These are phyloP conservation scores for Tricholoma matsutake DNA, from an alignment of 768 basidiomycete genomes.

Conservation along the genomic window DNA sequence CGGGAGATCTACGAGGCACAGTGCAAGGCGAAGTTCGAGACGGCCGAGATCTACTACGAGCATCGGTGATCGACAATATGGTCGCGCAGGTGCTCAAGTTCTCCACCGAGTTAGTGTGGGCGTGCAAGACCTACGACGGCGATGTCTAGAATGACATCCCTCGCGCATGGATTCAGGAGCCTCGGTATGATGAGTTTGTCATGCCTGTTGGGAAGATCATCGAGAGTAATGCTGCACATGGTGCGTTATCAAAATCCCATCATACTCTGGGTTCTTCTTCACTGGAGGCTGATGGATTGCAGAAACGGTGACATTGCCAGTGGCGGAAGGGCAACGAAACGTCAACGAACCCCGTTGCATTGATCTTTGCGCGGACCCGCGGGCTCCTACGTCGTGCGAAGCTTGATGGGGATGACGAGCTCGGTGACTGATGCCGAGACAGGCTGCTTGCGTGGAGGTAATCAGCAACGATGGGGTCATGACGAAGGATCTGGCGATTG, in stretches of 20 bases:
- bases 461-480: slow-evolving; percentile 89
- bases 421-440: slow-evolving; percentile 70
- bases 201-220: slow-evolving; percentile 92
- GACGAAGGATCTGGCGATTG: slow-evolving; percentile 96
- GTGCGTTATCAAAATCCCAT: slow-evolving; percentile 28
- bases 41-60: slow-evolving; percentile 81
- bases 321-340: slow-evolving; percentile 97
- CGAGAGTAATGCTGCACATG: slow-evolving; percentile 97
- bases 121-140: slow-evolving; percentile 78
- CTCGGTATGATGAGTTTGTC: slow-evolving; percentile 93
- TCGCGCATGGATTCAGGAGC: slow-evolving; percentile 95
- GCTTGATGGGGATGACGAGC: slow-evolving; percentile 76
- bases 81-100: slow-evolving; percentile 98
- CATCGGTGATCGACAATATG: slow-evolving; percentile 97
- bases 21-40: slow-evolving; percentile 72
- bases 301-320: slow-evolving; percentile 90
- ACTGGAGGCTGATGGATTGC: background rate
- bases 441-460: slow-evolving; percentile 85
- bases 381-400: slow-evolving; percentile 92
- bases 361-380: slow-evolving; percentile 98
- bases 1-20: slow-evolving; percentile 87
- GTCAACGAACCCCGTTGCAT: slow-evolving; percentile 97
- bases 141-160: slow-evolving; percentile 89
- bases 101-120: slow-evolving; percentile 86
- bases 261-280: background rate